phyloP scores from a whole-genome alignment of 495 filamentous ascomycete genomes.

The Penicillium canescens region DNA sequence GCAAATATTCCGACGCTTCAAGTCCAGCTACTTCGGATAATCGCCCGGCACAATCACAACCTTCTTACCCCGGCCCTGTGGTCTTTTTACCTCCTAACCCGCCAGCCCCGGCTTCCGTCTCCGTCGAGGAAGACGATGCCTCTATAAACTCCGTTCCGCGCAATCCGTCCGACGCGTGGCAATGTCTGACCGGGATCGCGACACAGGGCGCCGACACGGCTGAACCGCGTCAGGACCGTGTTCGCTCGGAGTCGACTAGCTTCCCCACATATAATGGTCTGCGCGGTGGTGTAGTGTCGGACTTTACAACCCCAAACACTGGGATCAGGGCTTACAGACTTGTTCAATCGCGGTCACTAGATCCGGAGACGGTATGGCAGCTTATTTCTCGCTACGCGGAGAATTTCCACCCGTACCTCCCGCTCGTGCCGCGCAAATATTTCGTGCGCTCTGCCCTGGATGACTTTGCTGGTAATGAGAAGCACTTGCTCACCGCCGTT shows the following conservation, averaged over 20 bases:
- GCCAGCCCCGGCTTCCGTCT: slow-evolving; percentile 24
- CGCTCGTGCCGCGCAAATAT: slow-evolving; percentile 55
- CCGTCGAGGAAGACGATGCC: slow-evolving; percentile 43
- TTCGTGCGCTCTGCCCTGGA: slow-evolving; percentile 51
- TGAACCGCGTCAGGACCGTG: slow-evolving; percentile 22
- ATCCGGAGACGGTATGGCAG: slow-evolving; percentile 48
- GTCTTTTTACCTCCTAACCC: slow-evolving; percentile 40
- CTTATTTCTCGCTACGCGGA: slow-evolving; percentile 54
- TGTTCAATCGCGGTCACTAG: slow-evolving; percentile 49
- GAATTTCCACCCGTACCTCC: slow-evolving; percentile 64
- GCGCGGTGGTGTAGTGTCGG: slow-evolving; percentile 28
- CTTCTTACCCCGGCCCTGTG: slow-evolving; percentile 38
- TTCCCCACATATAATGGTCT: slow-evolving; percentile 32
- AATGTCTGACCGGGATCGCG: slow-evolving; percentile 44
- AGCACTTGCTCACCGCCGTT: slow-evolving; percentile 61
- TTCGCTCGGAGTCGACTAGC: slow-evolving; percentile 19
- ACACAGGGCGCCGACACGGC: slow-evolving; percentile 28
- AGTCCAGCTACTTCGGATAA: slow-evolving; percentile 33
- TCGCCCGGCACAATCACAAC: slow-evolving; percentile 20
- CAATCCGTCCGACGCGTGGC: slow-evolving; percentile 52
- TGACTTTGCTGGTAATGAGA: slow-evolving; percentile 53
- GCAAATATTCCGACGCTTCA: slow-evolving; percentile 27
- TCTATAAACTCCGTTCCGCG: slow-evolving; percentile 44
- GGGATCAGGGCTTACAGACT: slow-evolving; percentile 51
- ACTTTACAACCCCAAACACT: slow-evolving; percentile 27